Evolutionary conservation across 1,284 basidiomycete species (phyloP), one percentile per base, ranked within the genome.

Genomic region (Sanghuangporus baumii): DNA sequence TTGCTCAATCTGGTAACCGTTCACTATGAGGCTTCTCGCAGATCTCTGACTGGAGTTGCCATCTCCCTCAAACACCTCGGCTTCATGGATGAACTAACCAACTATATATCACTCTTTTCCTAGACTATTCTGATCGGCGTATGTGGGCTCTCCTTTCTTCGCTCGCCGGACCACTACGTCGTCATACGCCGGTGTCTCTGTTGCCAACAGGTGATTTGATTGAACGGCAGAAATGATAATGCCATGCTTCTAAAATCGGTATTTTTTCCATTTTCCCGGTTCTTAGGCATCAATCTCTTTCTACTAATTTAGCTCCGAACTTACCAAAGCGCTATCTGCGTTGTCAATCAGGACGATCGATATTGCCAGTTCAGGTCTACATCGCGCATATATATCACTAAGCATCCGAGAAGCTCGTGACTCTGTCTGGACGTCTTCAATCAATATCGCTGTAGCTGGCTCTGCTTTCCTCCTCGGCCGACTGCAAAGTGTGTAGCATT

Each of bases 361-460:
- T 37, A 54, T 37, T 54, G 16, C 37, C 36, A 54, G 34, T 31
- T 34, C 11, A 9, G 16, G 11, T 54, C 18, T 14, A n/a, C 36
- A 37, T 37, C 52, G 23, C 9, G 26, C 26, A 31, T 31, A 11
- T 11, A n/a, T 56, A 9, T 58, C 40, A 58, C 56, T 58, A 58
- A 58, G 56, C 56, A 58, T 46, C 56, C 56, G 56, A 58, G 31
- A 36, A 58, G 23, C 36, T 48, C 57, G 57, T 51, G 36, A 18
- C 26, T 48, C 43, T 14, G 12, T 20, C 26, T 16, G 3, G 38
- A 36, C 11, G 34, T 37, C 55, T 56, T 48, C 46, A 48, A 48
- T 48, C 57, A 37, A 41, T 48, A 16, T 36, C 31, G 5, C 14
- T 37, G 8, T 36, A 36, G 16, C 5, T 2, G 16, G 6, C 16